Evolutionary conservation across 1,284 basidiomycete species (phyloP), one percentile per base, ranked within the genome.

Genomic region (Malassezia japonica): DNA sequence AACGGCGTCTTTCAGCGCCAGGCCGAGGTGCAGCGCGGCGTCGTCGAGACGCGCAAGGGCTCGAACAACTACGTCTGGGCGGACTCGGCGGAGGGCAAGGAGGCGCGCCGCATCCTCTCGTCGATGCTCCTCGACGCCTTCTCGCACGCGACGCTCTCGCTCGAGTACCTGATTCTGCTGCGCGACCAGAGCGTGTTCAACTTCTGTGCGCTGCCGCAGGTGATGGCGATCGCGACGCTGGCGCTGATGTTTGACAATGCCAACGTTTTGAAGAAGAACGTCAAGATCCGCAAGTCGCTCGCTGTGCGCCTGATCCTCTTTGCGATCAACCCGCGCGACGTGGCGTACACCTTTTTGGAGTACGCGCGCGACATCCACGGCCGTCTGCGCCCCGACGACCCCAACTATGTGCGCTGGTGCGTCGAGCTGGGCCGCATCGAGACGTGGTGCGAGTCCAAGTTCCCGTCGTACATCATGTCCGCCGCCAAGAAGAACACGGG

Each of bases 211-310:
- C 88, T 96, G 55, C 92, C 92, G 9, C 87, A 86, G 28, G 82
- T 84, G 20, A 96, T 98, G 92, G 90, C 92, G 0, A 86, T 98
- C 62, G 91, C 94, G 6, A 98, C 91, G 6, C 78, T 98, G 23
- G 81, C 86, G 42, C 74, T 85, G 46, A 92, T 90, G 75, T 94
- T 91, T 76, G 87, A 87, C 85, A 98, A 98, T 76, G 81, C 82
- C 1, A 77, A 79, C n/a, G 86, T 98, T 77, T 83, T 95, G 74
- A 80, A 85, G 65, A 76, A 80, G 65, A 94, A 95, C 68, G 84
- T 96, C 74, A 96, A 98, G 77, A 98, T 98, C 65, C 81, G 92
- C 50, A 92, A 91, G 72, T 87, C 87, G 1, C 81, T 85, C 62
- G 89, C 91, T 28, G 20, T 47, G 15, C 63, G 91, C 85, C 79